Percentiles rank a stretch among this genome's conserved stretches.
Evolutionary conservation across 2,329 filamentous ascomycete species (phyloP).

Genomic region (Colletotrichum lindemuthianum): DNA sequence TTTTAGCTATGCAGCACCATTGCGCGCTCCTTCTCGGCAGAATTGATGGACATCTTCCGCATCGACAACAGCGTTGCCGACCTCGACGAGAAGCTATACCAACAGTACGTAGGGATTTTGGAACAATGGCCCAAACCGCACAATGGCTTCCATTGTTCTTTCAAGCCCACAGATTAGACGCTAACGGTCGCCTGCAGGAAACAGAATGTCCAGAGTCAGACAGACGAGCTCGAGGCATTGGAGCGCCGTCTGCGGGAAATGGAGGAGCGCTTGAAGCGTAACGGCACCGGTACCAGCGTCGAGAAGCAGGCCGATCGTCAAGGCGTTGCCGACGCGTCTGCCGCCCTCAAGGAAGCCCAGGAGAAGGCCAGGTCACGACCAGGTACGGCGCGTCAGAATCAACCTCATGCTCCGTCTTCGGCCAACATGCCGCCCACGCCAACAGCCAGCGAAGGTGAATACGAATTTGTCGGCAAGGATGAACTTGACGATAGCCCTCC

Average conservation of each 20-base stretch:
- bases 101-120: slow-evolving; percentile 72
- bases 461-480: slow-evolving; percentile 43
- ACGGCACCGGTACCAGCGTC: slow-evolving; percentile 34
- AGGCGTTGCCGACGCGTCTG: slow-evolving; percentile 41
- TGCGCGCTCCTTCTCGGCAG: slow-evolving; percentile 85
- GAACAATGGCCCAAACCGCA: background rate
- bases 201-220: slow-evolving; percentile 77
- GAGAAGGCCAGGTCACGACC: slow-evolving; percentile 61
- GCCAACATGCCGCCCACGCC: slow-evolving; percentile 70
- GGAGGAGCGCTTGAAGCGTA: slow-evolving; percentile 75
- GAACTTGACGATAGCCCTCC: slow-evolving; percentile 38
- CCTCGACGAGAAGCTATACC: slow-evolving; percentile 78
- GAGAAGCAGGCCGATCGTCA: slow-evolving; percentile 36
- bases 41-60: slow-evolving; percentile 89
- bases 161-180: background rate
- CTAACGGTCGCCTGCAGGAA: slow-evolving; percentile 66
- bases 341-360: slow-evolving; percentile 38
- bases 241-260: slow-evolving; percentile 86
- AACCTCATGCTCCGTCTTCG: slow-evolving; percentile 61
- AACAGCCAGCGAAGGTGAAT: slow-evolving; percentile 72
- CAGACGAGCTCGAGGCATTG: slow-evolving; percentile 84
- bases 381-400: slow-evolving; percentile 61
- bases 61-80: slow-evolving; percentile 82
- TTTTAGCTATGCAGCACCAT: slow-evolving; percentile 71
- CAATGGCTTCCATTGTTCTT: background rate